Evolutionary conservation across 345 rosid genomes (phyloP), one percentile per base, ranked within the genome.

Genomic region (Eucalyptus erythrocorys): DNA sequence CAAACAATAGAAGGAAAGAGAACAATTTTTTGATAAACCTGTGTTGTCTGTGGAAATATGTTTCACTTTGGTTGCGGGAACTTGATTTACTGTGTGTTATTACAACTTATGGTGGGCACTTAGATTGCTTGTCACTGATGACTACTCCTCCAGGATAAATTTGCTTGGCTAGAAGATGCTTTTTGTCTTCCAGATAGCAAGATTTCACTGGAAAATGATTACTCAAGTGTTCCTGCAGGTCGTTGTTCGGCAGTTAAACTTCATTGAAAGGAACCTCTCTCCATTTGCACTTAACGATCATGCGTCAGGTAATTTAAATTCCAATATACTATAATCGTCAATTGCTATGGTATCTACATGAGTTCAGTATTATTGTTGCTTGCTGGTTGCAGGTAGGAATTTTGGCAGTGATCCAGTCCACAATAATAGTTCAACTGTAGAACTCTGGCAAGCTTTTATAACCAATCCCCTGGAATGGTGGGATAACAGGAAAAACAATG

Each of bases 401-500:
- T 43, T 88, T 59, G 91, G 47, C 47, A 90, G 82, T 61, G 89
- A 91, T 90, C 24, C 90, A 85, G 90, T 79, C 85, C 92, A 87
- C 87, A 91, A 53, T 87, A 61, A 32, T 42, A 88, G 89, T 71
- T 88, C 93, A 57, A 68, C 82, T 24, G 90, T 90, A 90, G 95
- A 95, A 90, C 90, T 90, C 48, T 94, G 96, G 95, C 96, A 95
- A 90, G 95, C 94, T 10, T 94, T 94, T 90, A 94, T 95, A 7
- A 94, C 94, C 68, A 93, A 90, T 91, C 97, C 96, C 34, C 51
- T 76, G 48, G 94, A 95, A 34, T 95, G 97, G 96, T 95, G 96
- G 95, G 97, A 95, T 89, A 95, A 95, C 82, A 91, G 96, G 91
- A 94, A 90, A 85, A 92, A 88, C 92, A 95, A 95, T 96, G 97